Evolutionary conservation across 257 asterid species (phyloP), one percentile per base, ranked within the genome.

Genomic region (Lavandula angustifolia): DNA sequence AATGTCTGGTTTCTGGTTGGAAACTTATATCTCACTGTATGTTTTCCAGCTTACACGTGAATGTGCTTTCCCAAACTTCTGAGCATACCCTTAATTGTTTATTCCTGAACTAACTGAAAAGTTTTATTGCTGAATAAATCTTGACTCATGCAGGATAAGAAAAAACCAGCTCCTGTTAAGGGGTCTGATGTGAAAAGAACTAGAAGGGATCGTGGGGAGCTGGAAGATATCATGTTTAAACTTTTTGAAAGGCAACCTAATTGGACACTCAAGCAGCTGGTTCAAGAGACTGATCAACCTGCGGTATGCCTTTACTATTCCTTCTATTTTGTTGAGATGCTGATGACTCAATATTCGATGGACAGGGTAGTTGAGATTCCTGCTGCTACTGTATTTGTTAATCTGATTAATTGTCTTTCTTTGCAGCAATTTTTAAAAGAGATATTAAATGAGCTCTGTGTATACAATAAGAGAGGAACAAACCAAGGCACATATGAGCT

Each of bases 401-500:
- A 48, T 16, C 22, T 9, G 9, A 42, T 41, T 55, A 38, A 62
- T 59, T 62, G 35, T 57, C 56, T 61, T 69, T 37, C 47, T 72
- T 61, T 71, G 78, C 96, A 88, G 95, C 98, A 86, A 85, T 84
- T 83, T 71, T 79, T 90, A 85, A 87, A 94, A 68, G 97, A 94
- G 86, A 85, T 87, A 73, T 71, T 94, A 77, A 86, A 86, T 68
- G 95, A 87, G 76, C 91, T 90, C 40, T 83, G 98, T 50, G 80
- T 87, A 17, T 90, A 88, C 91, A 94, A 87, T 66, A 90, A 90
- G 78, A 86, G 95, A 77, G 96, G 97, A 70, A 66, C 91, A 43
- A 86, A 90, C 76, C 97, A 90, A 75, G 99, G 97, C 69, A 87
- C 92, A 31, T 87, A 87, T 69, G 97, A 89, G 87, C 90, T 90